phyloP scores from a whole-genome alignment of 306 rosid genomes.

The Begonia peltatifolia region DNA sequence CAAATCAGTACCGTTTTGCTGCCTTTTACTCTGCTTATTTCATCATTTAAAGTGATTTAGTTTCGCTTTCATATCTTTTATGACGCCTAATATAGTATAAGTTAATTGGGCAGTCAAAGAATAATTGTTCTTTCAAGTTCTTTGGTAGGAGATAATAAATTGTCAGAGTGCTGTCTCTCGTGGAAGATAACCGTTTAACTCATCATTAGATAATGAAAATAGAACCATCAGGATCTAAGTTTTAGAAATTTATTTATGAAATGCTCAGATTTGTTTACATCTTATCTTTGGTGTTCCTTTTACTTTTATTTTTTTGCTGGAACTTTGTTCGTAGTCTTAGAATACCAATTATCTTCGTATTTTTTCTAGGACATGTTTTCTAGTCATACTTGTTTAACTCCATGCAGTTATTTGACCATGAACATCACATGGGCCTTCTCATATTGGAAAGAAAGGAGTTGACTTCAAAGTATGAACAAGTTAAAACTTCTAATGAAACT shows the following conservation, averaged over 20 bases:
- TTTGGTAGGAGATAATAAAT: too few species aligned
- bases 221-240: background rate
- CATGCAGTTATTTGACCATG: conserved; percentile 67
- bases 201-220: background rate
- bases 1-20: too few species aligned
- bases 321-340: background rate
- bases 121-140: too few species aligned
- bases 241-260: background rate
- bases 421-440: conserved; percentile 96
- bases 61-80: too few species aligned
- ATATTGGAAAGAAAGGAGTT: conserved; percentile 69
- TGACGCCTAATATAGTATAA: too few species aligned
- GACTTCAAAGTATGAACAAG: conserved; percentile 46
- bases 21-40: too few species aligned
- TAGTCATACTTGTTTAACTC: conserved; percentile 11
- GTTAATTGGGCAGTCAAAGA: too few species aligned
- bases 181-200: too few species aligned
- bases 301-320: background rate
- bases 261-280: background rate
- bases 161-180: too few species aligned
- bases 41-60: too few species aligned
- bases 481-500: conserved; percentile 46
- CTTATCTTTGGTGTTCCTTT: background rate
- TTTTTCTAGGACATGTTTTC: background rate
- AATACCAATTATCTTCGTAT: background rate